Percentiles rank a stretch among this genome's conserved stretches.
Evolutionary conservation across 2,329 filamentous ascomycete genomes (phyloP).

Genomic region (Talaromyces sp.): DNA sequence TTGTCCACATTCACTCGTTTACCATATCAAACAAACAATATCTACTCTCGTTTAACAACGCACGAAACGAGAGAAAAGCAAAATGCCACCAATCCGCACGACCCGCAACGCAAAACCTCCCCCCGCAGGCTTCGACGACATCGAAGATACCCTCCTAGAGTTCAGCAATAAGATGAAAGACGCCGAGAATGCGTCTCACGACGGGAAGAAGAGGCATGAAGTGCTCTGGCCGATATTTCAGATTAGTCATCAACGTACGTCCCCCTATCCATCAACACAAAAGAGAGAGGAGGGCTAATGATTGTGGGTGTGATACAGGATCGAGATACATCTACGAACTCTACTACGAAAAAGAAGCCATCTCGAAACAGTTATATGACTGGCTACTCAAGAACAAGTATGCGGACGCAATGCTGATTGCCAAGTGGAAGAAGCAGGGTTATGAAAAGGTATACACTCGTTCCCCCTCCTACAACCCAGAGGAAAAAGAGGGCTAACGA

Average conservation of each 20-base stretch:
- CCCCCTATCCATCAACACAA: background rate
- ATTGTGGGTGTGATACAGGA: slow-evolving; percentile 47
- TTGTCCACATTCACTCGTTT: background rate
- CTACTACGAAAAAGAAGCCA: slow-evolving; percentile 97
- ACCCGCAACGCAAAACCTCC: slow-evolving; percentile 62
- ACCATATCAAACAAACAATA: background rate
- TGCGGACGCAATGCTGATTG: slow-evolving; percentile 90
- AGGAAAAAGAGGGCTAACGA: background rate
- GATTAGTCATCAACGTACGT: slow-evolving; percentile 83
- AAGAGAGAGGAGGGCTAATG: slow-evolving; percentile 11
- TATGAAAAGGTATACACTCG: slow-evolving; percentile 86
- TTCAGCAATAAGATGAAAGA: slow-evolving; percentile 70
- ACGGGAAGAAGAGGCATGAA: slow-evolving; percentile 83
- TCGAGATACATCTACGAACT: slow-evolving; percentile 93
- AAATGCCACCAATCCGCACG: slow-evolving; percentile 62
- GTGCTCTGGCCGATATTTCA: slow-evolving; percentile 97
- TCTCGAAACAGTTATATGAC: slow-evolving; percentile 87
- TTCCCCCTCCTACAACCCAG: no score
- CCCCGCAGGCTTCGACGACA: slow-evolving; percentile 65
- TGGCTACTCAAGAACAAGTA: slow-evolving; percentile 97
- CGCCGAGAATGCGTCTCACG: slow-evolving; percentile 80
- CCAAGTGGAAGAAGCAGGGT: slow-evolving; percentile 99
- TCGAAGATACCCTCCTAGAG: slow-evolving; percentile 67
- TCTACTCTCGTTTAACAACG: background rate
- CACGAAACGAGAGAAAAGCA: slow-evolving; percentile 7